These are phyloP conservation scores for Metschnikowia anglica DNA, from an alignment of 805 yeast species.

Conservation along the genomic window DNA sequence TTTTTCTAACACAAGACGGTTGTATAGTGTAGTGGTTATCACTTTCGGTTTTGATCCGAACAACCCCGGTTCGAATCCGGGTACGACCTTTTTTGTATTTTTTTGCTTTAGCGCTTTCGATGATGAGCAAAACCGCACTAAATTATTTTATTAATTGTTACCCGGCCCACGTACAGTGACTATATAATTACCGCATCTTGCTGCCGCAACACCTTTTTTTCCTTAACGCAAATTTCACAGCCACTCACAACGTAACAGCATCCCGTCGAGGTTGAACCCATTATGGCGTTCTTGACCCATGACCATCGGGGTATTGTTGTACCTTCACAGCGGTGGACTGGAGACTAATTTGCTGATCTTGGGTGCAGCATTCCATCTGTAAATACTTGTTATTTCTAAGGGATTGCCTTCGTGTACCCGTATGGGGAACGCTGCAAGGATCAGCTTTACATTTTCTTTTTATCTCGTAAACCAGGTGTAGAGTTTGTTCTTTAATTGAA, in stretches of 20 bases:
- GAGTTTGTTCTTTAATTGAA: background rate
- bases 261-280: conserved; percentile 70
- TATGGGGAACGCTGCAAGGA: conserved; percentile 70
- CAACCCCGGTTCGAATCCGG: conserved; percentile 87
- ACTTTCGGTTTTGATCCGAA: conserved; percentile 77
- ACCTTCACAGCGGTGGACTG: conserved; percentile 49
- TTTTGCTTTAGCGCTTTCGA: background rate
- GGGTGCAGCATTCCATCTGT: conserved; percentile 73
- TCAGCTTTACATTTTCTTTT: conserved; percentile 45
- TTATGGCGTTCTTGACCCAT: conserved; percentile 67
- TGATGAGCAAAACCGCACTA: background rate
- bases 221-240: conserved; percentile 64
- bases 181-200: conserved; percentile 15
- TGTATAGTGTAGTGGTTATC: conserved; percentile 78
- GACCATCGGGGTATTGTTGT: conserved; percentile 61
- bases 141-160: conserved; percentile 18
- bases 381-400: conserved; percentile 51
- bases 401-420: conserved; percentile 77
- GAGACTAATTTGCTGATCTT: conserved; percentile 62
- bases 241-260: conserved; percentile 60
- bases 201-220: conserved; percentile 8
- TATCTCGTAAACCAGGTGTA: background rate
- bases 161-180: conserved; percentile 25
- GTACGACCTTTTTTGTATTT: conserved; percentile 54
- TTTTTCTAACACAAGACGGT: conserved; percentile 21